Conservation (phyloP, 441 rosid genomes). For the Bruguiera hainesii region DNA sequence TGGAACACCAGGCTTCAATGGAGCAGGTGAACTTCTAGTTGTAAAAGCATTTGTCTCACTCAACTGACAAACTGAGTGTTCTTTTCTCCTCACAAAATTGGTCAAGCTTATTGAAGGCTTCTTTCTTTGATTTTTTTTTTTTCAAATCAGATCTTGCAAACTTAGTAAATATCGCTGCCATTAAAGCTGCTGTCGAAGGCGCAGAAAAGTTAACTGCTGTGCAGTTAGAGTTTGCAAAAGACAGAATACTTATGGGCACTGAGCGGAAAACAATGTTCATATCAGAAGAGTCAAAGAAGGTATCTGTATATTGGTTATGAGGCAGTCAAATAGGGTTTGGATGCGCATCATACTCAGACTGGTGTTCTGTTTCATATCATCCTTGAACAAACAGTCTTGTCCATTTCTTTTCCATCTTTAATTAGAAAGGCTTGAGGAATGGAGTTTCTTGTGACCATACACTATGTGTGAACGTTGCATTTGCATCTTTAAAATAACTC, state of each 20-base stretch:
- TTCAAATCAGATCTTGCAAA: slow-evolving; percentile 78
- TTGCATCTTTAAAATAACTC: slow-evolving; percentile 1
- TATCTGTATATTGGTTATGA: slow-evolving; percentile 21
- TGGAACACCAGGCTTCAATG: slow-evolving; percentile 98
- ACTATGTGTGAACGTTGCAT: not conserved
- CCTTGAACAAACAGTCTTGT: not conserved
- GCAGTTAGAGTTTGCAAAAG: slow-evolving; percentile 93
- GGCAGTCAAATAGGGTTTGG: not conserved
- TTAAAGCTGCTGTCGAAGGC: slow-evolving; percentile 98
- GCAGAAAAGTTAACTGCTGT: slow-evolving; percentile 67
- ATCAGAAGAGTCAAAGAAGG: slow-evolving; percentile 97
- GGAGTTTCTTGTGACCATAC: not conserved
- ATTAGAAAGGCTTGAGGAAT: not conserved
- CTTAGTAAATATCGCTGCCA: slow-evolving; percentile 94
- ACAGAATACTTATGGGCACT: slow-evolving; percentile 93
- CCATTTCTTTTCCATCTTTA: not conserved
- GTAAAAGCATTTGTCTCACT: not conserved
- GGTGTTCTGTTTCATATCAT: not conserved
- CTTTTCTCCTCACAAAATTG: not conserved
- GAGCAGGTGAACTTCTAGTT: slow-evolving; percentile 65
- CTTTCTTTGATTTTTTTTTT: slow-evolving; percentile 8
- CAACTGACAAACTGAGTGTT: not conserved
- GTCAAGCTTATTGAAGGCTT: slow-evolving; percentile 4
- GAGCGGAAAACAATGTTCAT: slow-evolving; percentile 94
- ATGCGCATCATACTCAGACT: not conserved